These are phyloP conservation scores for Cystobasidiaceae sp. DNA, from an alignment of 1,284 basidiomycete genomes.

Conservation along the genomic window DNA sequence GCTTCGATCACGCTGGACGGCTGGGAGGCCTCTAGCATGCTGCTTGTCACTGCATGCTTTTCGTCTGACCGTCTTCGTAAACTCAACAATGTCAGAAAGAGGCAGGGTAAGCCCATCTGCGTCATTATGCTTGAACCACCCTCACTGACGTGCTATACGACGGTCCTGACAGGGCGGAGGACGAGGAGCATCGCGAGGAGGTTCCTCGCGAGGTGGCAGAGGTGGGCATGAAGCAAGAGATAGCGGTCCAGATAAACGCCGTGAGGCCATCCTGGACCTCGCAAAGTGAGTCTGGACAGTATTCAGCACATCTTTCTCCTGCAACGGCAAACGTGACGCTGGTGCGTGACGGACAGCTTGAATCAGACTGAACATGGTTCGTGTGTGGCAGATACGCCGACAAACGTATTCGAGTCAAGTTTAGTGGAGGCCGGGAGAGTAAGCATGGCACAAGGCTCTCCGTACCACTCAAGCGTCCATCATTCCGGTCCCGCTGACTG, in stretches of 20 bases:
- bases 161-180: not conserved
- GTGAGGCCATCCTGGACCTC: conserved; percentile 92
- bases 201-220: conserved; percentile 33
- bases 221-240: conserved; percentile 29
- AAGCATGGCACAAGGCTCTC: conserved; percentile 36
- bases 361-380: not conserved
- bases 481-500: not conserved
- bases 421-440: conserved; percentile 94
- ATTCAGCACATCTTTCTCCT: not conserved
- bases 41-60: not conserved
- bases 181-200: not conserved
- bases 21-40: not conserved
- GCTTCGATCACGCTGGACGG: not conserved
- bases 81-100: conserved; percentile 45
- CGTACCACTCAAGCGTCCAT: not conserved
- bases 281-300: conserved; percentile 69
- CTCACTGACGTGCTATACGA: not conserved
- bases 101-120: conserved; percentile 19
- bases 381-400: conserved; percentile 49
- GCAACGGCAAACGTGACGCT: not conserved
- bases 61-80: no score
- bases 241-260: conserved; percentile 63
- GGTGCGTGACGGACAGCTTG: not conserved
- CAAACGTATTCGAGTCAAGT: conserved; percentile 88
- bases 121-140: not conserved